phyloP scores from a whole-genome alignment of 2,329 filamentous ascomycete species.

The Cyphellophora attinorum region DNA sequence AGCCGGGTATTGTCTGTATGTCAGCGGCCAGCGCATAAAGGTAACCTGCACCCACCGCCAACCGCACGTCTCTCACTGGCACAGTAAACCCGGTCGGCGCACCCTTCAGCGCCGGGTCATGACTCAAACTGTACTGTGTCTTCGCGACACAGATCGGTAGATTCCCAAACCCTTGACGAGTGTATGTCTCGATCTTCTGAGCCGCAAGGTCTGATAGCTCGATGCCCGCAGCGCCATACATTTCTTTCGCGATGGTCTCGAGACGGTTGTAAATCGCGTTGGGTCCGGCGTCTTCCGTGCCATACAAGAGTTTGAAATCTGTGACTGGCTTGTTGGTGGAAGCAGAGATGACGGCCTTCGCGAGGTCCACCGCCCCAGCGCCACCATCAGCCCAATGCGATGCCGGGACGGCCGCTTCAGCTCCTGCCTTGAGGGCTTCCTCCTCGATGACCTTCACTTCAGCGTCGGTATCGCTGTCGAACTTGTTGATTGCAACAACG shows the following conservation, averaged over 20 bases:
- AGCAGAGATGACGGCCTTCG: slow-evolving; percentile 74
- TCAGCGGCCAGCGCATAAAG: slow-evolving; percentile 92
- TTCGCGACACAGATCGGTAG: slow-evolving; percentile 95
- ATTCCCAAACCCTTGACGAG: slow-evolving; percentile 81
- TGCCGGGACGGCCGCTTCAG: slow-evolving; percentile 83
- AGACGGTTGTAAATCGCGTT: slow-evolving; percentile 80
- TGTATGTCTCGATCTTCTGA: slow-evolving; percentile 94
- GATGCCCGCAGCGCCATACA: slow-evolving; percentile 87
- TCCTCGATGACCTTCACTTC: slow-evolving; percentile 84
- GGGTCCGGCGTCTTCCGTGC: no score
- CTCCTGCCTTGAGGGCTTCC: slow-evolving; percentile 82
- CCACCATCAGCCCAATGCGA: slow-evolving; percentile 98
- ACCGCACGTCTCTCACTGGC: slow-evolving; percentile 83
- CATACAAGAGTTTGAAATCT: slow-evolving; percentile 81
- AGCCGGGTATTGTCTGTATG: slow-evolving; percentile 93
- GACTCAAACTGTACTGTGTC: slow-evolving; percentile 93
- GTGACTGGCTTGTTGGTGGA: slow-evolving; percentile 76
- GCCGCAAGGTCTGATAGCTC: slow-evolving; percentile 91
- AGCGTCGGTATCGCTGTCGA: slow-evolving; percentile 84
- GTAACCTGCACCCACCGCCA: slow-evolving; percentile 91
- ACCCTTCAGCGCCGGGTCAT: slow-evolving; percentile 88
- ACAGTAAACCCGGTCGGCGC: slow-evolving; percentile 90
- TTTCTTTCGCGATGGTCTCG: slow-evolving; percentile 77
- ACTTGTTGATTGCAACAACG: slow-evolving; percentile 94
- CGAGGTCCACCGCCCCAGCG: slow-evolving; percentile 78